Evolutionary conservation across 495 filamentous ascomycete species (phyloP), one percentile per base, ranked within the genome.

Genomic region (Penicillium macrosclerotiorum): DNA sequence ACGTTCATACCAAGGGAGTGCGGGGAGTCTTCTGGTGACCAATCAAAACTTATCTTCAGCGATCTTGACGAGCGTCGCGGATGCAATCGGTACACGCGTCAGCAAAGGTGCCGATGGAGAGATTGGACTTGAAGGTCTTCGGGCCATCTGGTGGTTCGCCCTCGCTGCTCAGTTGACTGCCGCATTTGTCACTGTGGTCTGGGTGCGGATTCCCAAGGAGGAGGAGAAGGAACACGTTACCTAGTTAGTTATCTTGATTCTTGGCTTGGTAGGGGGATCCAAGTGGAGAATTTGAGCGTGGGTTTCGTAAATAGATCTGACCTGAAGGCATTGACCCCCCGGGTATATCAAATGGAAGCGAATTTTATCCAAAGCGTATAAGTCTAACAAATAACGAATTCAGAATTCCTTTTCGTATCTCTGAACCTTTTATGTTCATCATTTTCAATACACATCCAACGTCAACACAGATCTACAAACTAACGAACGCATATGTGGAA

Each of bases 151-250:
- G 72, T 76, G 72, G 71, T 72, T 76, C 55, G 68, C 61, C 1
- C 48, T 76, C 16, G 68, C 42, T 5, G 54, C 57, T 3, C 52
- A 68, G n/a, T 19, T 73, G 25, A 30, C 55, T 37, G 71, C 64
- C 2, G 71, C 65, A 1, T 42, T 69, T 3, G 59, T 76, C 42
- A 73, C 65, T 3, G 60, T 62, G 3, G 46, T 64, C 9, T 60
- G 63, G 54, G 69, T 76, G 12, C 49, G 73, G 33, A 74, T 76
- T 40, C 69, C 68, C 0, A 76, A 72, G 54, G 69, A 70, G 12
- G 71, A 74, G 37, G 72, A 76, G 47, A 73, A 74, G 45, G 73
- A 76, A 30, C 73, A 77, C 42, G 69, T 76, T 17, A 55, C 49
- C 13, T 62, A 26, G 55, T 32, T 24, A 16, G 25, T 19, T 7